Evolutionary conservation across 192 early-diverging fungal genomes (phyloP).

Genomic region (Physocladia obscura): DNA sequence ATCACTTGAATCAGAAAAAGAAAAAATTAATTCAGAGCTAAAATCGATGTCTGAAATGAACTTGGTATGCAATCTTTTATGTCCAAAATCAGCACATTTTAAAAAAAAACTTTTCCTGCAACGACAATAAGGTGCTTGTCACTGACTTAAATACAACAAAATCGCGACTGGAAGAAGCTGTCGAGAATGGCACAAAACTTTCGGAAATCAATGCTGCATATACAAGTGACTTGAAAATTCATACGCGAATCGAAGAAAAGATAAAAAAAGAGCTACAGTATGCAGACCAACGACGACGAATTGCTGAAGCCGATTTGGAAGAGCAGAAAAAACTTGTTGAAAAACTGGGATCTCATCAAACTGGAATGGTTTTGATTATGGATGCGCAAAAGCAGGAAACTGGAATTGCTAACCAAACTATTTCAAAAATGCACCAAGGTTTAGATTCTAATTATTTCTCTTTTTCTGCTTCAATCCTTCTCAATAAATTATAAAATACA

Average conservation of each 20-base stretch:
- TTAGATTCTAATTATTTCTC: conserved; percentile 31
- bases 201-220: conserved; percentile 48
- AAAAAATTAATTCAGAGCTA: conserved; percentile 33
- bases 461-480: conserved; percentile 18
- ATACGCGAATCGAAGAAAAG: conserved; percentile 48
- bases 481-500: not conserved
- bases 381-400: conserved; percentile 46
- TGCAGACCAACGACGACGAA: conserved; percentile 21
- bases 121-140: too few relatives aligned
- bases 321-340: conserved; percentile 39
- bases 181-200: conserved; percentile 36
- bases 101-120: too few relatives aligned
- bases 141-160: conserved; percentile 17
- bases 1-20: conserved; percentile 34
- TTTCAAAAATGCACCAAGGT: conserved; percentile 43
- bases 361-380: conserved; percentile 42
- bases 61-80: conserved; percentile 4
- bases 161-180: conserved; percentile 35
- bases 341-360: conserved; percentile 25
- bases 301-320: conserved; percentile 33
- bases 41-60: conserved; percentile 22
- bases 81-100: not conserved
- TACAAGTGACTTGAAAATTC: conserved; percentile 50
- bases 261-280: conserved; percentile 47
- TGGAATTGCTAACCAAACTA: conserved; percentile 37